These are phyloP conservation scores for Lentithecium fluviatile DNA, from an alignment of 495 filamentous ascomycete genomes.

Conservation along the genomic window DNA sequence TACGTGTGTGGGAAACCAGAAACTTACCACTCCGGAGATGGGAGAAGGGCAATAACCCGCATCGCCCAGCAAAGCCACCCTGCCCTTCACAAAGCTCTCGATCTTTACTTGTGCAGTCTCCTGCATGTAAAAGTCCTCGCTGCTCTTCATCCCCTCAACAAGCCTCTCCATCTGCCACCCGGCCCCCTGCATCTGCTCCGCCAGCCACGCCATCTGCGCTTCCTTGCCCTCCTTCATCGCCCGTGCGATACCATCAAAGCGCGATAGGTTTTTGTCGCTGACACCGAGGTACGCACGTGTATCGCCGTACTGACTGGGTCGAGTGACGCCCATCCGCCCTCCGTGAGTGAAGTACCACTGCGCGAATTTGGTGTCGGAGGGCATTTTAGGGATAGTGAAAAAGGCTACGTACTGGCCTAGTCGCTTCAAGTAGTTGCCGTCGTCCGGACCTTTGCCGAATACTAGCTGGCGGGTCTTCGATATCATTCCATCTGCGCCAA, in stretches of 20 bases:
- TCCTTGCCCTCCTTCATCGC: slow-evolving; percentile 1
- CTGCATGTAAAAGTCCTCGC: slow-evolving; percentile 53
- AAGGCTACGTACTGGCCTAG: slow-evolving; percentile 35
- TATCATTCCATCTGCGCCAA: slow-evolving; percentile 35
- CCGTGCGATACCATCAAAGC: neutral
- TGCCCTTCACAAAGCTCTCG: slow-evolving; percentile 47
- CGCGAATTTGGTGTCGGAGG: slow-evolving; percentile 3
- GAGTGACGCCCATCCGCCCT: neutral
- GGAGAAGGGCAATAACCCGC: slow-evolving; percentile 53
- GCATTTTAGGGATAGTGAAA: slow-evolving; percentile 33
- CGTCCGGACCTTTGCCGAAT: slow-evolving; percentile 16
- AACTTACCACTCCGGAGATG: slow-evolving; percentile 45
- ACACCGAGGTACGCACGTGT: slow-evolving; percentile 6
- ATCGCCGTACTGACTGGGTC: slow-evolving; percentile 3
- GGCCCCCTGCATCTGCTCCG: slow-evolving; percentile 45
- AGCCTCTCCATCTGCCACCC: slow-evolving; percentile 50
- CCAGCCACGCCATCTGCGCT: slow-evolving; percentile 32
- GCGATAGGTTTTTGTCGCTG: neutral
- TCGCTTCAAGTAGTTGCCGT: slow-evolving; percentile 12
- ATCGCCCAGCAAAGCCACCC: slow-evolving; percentile 56
- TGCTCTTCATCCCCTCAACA: slow-evolving; percentile 40
- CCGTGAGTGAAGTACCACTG: slow-evolving; percentile 21
- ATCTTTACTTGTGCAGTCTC: slow-evolving; percentile 47
- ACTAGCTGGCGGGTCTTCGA: slow-evolving; percentile 32
- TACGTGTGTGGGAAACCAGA: slow-evolving; percentile 2